phyloP scores from a whole-genome alignment of 305 asterid genomes.

The Fraxinus angustifolia region DNA sequence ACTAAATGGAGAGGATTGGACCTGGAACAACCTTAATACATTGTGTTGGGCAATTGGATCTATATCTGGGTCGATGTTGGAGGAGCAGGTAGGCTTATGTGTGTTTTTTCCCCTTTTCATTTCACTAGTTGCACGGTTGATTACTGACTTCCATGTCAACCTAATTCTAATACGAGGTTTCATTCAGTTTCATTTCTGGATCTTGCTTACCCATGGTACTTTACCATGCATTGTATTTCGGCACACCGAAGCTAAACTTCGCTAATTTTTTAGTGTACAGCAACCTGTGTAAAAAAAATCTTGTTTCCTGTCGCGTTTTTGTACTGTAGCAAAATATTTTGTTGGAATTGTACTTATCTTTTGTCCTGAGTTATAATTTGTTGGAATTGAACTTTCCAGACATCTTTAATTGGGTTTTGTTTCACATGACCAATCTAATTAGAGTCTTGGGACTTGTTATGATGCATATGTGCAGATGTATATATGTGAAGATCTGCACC shows the following conservation, averaged over 20 bases:
- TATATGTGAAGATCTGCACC: neutral
- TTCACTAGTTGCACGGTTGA: neutral
- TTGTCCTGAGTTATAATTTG: neutral
- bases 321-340: neutral
- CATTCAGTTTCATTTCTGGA: neutral
- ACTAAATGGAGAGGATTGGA: constrained; percentile 89
- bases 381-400: neutral
- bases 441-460: neutral
- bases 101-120: neutral
- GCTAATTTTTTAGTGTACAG: neutral
- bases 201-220: neutral
- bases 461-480: neutral
- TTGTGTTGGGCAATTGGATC: constrained; percentile 99
- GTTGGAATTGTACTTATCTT: neutral
- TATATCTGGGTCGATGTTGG: constrained; percentile 97
- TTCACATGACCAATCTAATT: neutral
- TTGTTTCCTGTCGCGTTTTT: neutral
- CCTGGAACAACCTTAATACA: constrained; percentile 98
- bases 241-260: neutral
- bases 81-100: constrained; percentile 66
- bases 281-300: neutral
- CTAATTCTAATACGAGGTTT: neutral
- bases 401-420: neutral
- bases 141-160: neutral
- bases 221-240: neutral